phyloP scores from a whole-genome alignment of 129 eudicot species.

The Oenanthe sinensis region DNA sequence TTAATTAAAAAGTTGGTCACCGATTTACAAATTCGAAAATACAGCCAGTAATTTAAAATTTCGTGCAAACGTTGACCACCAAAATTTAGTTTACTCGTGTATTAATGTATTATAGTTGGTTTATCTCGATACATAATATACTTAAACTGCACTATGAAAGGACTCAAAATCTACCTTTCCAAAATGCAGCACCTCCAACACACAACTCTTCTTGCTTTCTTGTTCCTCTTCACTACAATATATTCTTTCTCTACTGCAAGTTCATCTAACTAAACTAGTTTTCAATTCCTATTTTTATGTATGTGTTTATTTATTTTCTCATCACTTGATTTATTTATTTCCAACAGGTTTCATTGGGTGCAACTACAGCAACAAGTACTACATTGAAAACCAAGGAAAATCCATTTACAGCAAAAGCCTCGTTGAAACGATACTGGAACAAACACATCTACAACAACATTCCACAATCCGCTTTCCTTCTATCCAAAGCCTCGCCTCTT shows the following conservation, averaged over 20 bases:
- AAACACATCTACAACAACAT: constrained; percentile 46
- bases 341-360: constrained; percentile 34
- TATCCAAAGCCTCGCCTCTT: constrained; percentile 75
- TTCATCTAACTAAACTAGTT: background rate
- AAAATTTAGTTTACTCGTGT: too few species aligned
- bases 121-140: too few species aligned
- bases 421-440: constrained; percentile 67
- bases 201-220: constrained; percentile 11
- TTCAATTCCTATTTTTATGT: background rate
- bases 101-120: too few species aligned
- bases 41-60: too few species aligned
- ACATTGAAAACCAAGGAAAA: constrained; percentile 24
- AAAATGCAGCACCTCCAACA: constrained; percentile 20
- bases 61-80: too few species aligned
- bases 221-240: constrained; percentile 19
- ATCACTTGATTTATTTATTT: background rate
- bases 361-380: background rate
- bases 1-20: too few species aligned
- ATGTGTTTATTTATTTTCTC: background rate
- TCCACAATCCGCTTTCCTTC: constrained; percentile 45
- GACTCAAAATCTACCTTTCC: background rate
- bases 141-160: too few species aligned
- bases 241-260: constrained; percentile 18
- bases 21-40: too few species aligned
- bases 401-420: constrained; percentile 73